Evolutionary conservation across 768 basidiomycete species (phyloP), one percentile per base, ranked within the genome.

Genomic region (Podaxis pistillaris): DNA sequence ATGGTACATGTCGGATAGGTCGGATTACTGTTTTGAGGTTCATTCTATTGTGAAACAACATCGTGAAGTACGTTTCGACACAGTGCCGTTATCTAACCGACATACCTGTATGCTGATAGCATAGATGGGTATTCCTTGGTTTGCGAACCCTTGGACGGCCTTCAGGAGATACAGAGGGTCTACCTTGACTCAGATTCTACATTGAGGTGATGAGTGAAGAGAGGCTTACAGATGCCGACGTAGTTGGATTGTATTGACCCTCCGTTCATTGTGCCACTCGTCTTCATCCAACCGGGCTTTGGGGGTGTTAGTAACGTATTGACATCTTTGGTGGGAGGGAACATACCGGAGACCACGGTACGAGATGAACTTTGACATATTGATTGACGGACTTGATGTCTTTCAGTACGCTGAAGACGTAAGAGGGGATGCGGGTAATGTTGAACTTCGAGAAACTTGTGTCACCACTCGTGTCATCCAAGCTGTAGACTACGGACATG

Each of bases 281-380:
- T 77, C 72, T 92, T 92, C 89, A 91, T 90, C 90, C 91, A 93
- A 3, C 76, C 87, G 9, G 91, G 90, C 89, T 91, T 40, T 28
- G 1, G 24, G 22, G 37, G 15, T 46, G 33, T 5, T 4, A 28
- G 5, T 33, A 33, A 15, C 3, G 26, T 22, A n/a, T 19, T 17
- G 54, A 19, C n/a, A 4, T 3, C 17, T 12, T 12, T 13, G 13
- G 17, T 33, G 51, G 33, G 22, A 12, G 49, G 5, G 5, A 26
- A 74, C 82, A 64, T 69, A 90, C 90, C 2, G 89, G 88, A 28
- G 89, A 90, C 91, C 91, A 92, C 4, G 91, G 87, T 54, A 69
- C 49, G 4, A 69, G 53, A 44, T 70, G 68, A 36, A 72, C 60
- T 44, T 71, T 75, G 66, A 73, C 59, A 67, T 75, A 68, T 30